Base-by-base conservation (phyloP, 2,329 filamentous ascomycete species). In the Pseudogymnoascus sp. region DNA sequence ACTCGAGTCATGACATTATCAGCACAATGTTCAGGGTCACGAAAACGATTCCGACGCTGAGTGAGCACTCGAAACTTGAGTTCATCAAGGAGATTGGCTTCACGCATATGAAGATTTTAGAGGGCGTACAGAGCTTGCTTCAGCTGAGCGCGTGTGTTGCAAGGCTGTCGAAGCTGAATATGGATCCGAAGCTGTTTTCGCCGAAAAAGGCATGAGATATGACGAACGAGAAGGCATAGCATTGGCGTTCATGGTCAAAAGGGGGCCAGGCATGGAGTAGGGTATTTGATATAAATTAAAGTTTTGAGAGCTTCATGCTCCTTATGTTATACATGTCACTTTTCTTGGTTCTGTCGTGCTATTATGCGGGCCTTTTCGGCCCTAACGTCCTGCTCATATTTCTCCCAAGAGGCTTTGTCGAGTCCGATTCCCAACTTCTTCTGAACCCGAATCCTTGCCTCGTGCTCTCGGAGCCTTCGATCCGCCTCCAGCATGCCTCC, bases 11-110 rank as follows among this genome's bases (percentile, higher is more conserved):
- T 78, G 95, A 99, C 75, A 96, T 99, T 70, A 96, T 99, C 76
- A 96, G 90, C 78, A 99, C 93, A 66, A 99, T 99, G 95, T 97
- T 99, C 82, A 88, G 89, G 72, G 95, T 99, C 65, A 97, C 95
- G 53, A 99, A 97, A 81, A 96, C 92, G 1, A 92, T 97, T 65
- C 90, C 91, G 1, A 91, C 89, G 1, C 79, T 99, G 63, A 95
- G 91, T 69, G 95, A 99, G 77, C 92, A 97, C 75, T 87, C 92
- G 14, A 97, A 97, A 79, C 81, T 99, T 66, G 93, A 97, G 74
- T 99, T 97, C 70, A 96, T 97, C 78, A 93, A 92, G 78, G 95
- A 97, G 78, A 99, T 99, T 76, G 95, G 95, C 62, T 97, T 97
- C 76, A 96, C 95, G 2, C 95, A 99, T 74, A 99, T 99, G 95